Percentiles rank a stretch among this genome's conserved stretches.
Evolutionary conservation across 2,329 filamentous ascomycete genomes (phyloP).

Genomic region (Colletotrichum camelliae): DNA sequence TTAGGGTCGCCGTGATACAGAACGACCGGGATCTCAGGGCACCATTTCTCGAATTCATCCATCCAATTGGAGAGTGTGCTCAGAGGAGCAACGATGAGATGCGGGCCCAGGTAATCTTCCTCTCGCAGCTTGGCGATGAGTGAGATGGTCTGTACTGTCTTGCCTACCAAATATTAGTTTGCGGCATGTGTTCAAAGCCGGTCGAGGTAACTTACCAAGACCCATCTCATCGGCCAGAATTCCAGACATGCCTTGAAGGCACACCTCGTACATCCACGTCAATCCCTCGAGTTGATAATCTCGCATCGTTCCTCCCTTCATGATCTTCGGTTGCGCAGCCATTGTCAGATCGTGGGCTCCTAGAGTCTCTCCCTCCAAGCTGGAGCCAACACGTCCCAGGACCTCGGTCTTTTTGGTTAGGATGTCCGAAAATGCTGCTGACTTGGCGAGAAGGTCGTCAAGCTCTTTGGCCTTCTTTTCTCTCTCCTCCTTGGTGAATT

Average conservation of each 20-base stretch:
- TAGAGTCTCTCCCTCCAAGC: conserved; percentile 63
- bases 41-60: conserved; percentile 91
- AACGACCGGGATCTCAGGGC: conserved; percentile 84
- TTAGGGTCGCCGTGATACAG: conserved; percentile 88
- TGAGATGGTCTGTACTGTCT: conserved; percentile 90
- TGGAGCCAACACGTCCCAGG: conserved; percentile 65
- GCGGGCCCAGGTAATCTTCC: conserved; percentile 84
- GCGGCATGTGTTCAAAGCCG: too few relatives aligned
- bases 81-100: conserved; percentile 87
- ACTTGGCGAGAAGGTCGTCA: conserved; percentile 64
- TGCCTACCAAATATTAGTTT: conserved; percentile 55
- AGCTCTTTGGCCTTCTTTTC: conserved; percentile 65
- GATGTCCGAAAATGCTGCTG: conserved; percentile 66
- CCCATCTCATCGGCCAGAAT: conserved; percentile 97
- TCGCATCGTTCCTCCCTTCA: conserved; percentile 89
- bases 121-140: conserved; percentile 88
- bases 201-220: conserved; percentile 50
- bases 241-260: conserved; percentile 82
- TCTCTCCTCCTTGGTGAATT: conserved; percentile 55
- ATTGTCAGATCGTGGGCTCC: conserved; percentile 75
- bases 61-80: conserved; percentile 97
- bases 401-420: conserved; percentile 68
- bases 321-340: conserved; percentile 83
- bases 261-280: conserved; percentile 91
- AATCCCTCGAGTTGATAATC: conserved; percentile 93